Percentiles rank a stretch among this genome's conserved stretches.
phyloP scores from a whole-genome alignment of 164 flowering plant genomes.

The Akebia trifoliata region DNA sequence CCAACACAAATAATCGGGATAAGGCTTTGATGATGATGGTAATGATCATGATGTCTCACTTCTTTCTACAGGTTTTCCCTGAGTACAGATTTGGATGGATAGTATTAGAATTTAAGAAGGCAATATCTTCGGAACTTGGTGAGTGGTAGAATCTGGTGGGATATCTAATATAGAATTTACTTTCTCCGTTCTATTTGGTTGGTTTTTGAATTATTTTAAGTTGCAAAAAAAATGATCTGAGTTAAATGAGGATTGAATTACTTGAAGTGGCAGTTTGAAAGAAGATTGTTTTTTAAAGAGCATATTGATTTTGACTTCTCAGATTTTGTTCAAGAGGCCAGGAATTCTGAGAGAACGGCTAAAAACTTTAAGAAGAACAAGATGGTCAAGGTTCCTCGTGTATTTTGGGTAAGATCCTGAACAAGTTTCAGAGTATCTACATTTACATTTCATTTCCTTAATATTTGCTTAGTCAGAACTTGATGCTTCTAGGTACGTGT shows the following conservation, averaged over 20 bases:
- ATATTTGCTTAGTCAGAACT: background rate
- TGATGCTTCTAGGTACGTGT: background rate
- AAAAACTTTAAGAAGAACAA: conserved; percentile 52
- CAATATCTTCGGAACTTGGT: conserved; percentile 83
- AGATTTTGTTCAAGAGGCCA: conserved; percentile 89
- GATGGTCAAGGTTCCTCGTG: conserved; percentile 52
- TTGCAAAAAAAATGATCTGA: background rate
- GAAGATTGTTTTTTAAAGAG: background rate
- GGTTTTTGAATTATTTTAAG: background rate
- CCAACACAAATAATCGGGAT: background rate
- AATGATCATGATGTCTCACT: background rate
- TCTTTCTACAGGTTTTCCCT: conserved; percentile 65
- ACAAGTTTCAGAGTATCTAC: background rate
- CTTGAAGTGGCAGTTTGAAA: background rate
- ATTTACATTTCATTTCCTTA: background rate
- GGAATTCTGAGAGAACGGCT: conserved; percentile 65
- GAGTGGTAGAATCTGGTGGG: conserved; percentile 23
- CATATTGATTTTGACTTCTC: conserved; percentile 12
- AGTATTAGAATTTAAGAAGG: conserved; percentile 56
- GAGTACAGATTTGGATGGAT: conserved; percentile 81
- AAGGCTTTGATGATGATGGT: background rate
- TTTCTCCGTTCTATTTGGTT: background rate
- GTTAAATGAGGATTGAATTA: background rate
- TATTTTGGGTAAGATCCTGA: conserved; percentile 61
- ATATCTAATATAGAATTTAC: background rate